These are phyloP conservation scores for Tylopilus rubrobrunneus DNA, from an alignment of 768 basidiomycete genomes.

Conservation along the genomic window DNA sequence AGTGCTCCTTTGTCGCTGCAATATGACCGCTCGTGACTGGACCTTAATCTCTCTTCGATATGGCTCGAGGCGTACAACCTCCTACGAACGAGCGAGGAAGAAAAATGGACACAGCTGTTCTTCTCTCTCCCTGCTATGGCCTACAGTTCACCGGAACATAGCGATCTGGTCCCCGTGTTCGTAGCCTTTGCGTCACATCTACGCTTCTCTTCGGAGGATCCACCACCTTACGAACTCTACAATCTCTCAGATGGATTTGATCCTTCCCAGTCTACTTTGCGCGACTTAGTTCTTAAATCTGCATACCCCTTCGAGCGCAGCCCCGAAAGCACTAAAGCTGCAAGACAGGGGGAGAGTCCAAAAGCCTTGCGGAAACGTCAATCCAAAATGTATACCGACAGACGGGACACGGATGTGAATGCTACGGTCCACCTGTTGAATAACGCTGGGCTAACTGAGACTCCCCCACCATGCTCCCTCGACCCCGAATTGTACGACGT, in stretches of 20 bases:
- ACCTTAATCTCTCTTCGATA: slow-evolving; percentile 8
- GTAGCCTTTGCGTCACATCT: slow-evolving; percentile 29
- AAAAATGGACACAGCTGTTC: slow-evolving; percentile 19
- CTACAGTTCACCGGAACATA: slow-evolving; percentile 17
- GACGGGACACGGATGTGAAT: slow-evolving; percentile 6
- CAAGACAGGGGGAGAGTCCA: background rate
- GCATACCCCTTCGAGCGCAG: slow-evolving; percentile 9
- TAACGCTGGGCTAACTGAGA: slow-evolving; percentile 18
- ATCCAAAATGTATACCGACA: slow-evolving; percentile 1
- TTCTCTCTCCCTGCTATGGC: slow-evolving; percentile 34
- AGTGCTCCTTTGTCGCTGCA: slow-evolving; percentile 7
- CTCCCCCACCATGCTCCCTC: slow-evolving; percentile 5
- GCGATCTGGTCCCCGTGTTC: slow-evolving; percentile 24
- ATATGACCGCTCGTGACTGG: slow-evolving; percentile 31
- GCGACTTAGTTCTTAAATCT: background rate
- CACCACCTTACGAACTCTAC: slow-evolving; percentile 17
- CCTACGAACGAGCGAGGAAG: slow-evolving; percentile 12
- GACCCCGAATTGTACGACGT: slow-evolving; percentile 4
- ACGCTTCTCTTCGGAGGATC: slow-evolving; percentile 6
- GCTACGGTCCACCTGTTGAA: background rate
- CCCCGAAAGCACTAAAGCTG: slow-evolving; percentile 4
- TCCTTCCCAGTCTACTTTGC: slow-evolving; percentile 1
- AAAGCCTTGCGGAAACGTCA: slow-evolving; percentile 3
- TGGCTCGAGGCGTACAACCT: slow-evolving; percentile 31
- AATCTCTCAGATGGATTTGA: slow-evolving; percentile 5